Conservation (phyloP, 73 alveolate species). For the Tetrahymena thermophila region DNA sequence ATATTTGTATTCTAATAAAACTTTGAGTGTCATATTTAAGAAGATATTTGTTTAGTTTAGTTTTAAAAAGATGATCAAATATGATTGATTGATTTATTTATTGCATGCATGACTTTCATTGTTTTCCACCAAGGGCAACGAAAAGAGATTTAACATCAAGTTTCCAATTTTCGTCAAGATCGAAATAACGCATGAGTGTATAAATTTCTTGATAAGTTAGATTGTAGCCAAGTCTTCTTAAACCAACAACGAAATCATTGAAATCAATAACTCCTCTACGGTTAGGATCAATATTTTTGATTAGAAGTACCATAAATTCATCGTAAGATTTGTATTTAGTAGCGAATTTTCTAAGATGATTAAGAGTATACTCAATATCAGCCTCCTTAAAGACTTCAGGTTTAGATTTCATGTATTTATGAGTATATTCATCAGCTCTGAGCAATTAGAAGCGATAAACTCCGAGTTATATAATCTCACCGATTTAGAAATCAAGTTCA, state of each 20-base stretch:
- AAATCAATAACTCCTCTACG: conserved; percentile 52
- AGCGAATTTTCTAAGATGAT: conserved; percentile 56
- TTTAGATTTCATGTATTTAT: conserved; percentile 76
- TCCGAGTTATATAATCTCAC: conserved; percentile 62
- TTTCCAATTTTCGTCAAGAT: neutral
- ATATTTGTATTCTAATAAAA: neutral
- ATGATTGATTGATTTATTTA: neutral
- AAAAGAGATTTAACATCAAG: neutral
- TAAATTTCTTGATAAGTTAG: neutral
- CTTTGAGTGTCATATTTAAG: neutral
- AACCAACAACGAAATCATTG: conserved; percentile 52
- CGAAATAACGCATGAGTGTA: neutral
- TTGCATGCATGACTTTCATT: neutral
- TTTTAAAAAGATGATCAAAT: neutral
- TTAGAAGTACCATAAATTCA: conserved; percentile 46
- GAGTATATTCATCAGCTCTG: conserved; percentile 83
- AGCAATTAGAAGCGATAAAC: conserved; percentile 70
- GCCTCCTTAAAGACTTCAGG: conserved; percentile 77
- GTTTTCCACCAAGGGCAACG: neutral
- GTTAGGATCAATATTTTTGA: conserved; percentile 43
- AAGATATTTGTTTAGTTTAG: neutral
- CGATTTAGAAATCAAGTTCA: conserved; percentile 74
- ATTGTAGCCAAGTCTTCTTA: conserved; percentile 1
- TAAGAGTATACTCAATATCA: conserved; percentile 50
- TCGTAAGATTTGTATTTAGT: conserved; percentile 38